Base-by-base conservation (phyloP, 78 protist genomes). In the Andalucia godoyi region DNA sequence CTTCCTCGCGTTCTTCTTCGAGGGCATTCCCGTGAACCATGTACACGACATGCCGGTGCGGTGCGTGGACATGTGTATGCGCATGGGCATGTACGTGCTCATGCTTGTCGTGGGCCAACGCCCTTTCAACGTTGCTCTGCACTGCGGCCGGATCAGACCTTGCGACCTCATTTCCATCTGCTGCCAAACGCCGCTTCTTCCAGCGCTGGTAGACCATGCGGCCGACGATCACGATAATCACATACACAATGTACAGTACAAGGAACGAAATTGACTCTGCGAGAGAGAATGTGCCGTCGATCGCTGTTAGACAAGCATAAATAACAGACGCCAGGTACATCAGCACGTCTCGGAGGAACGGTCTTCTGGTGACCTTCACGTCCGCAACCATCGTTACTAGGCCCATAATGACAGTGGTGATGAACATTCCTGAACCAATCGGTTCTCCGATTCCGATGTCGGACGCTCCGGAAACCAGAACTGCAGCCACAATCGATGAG, bases 281-380 rank as follows among this genome's bases (percentile, higher is more conserved):
- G 36, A 61, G 12, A 47, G 51, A 2, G 1, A 77, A 27, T 34
- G 38, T 0, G 1, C 69, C 62, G 7, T 64, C 15, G 8, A 7
- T 15, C n/a, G 21, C 21, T 29, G 21, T 21, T 18, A 8, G 30
- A 4, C 21, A 63, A 39, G 7, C 1, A 43, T 41, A 64, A 46
- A 32, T 21, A 29, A 21, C 5, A 4, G 9, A 2, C 6, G 36
- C 39, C 27, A 58, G 51, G 66, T 37, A 69, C 30, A 57, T 13
- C 18, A 18, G 1, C 32, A 37, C 58, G 45, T 77, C 83, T 2
- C 83, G 45, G 37, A 77, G 4, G 54, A 69, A 77, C 25, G 83
- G 75, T 2, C 66, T 46, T 1, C 68, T 49, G 25, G 58, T 42
- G 30, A 77, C 36, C 10, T 10, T n/a, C 23, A 77, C 29, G 7